These are phyloP conservation scores for Rhododendron simsii DNA, from an alignment of 148 eudicot species.

Conservation along the genomic window DNA sequence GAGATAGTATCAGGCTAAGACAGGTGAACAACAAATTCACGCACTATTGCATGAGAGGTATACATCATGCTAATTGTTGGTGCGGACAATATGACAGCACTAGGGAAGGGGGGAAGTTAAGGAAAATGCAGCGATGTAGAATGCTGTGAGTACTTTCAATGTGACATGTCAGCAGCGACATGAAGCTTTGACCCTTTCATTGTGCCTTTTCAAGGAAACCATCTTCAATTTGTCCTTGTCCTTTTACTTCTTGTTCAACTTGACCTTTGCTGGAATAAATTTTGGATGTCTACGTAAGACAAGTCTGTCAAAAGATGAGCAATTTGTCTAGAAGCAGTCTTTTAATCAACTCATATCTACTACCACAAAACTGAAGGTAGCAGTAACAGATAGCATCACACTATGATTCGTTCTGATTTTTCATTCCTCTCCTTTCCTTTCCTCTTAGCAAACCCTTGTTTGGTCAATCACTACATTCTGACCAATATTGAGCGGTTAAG, in stretches of 20 bases:
- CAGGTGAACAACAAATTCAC: conserved; percentile 3
- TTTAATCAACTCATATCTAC: not conserved
- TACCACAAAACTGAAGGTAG: not conserved
- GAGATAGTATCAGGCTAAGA: not conserved
- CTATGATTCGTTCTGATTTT: not conserved
- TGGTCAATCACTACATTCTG: not conserved
- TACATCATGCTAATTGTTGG: not conserved
- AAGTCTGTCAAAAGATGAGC: not conserved
- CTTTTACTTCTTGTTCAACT: not conserved
- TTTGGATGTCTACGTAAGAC: not conserved
- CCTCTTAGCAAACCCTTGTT: not conserved
- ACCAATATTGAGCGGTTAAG: not conserved
- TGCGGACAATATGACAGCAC: not conserved
- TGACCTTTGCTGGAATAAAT: not conserved
- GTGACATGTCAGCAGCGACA: not conserved
- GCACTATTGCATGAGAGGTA: not conserved
- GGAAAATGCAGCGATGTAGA: not conserved
- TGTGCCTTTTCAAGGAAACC: not conserved
- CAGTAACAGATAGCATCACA: not conserved
- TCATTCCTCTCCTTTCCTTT: not conserved
- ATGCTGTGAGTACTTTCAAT: not conserved
- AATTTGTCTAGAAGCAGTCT: not conserved
- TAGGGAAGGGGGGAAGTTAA: not conserved
- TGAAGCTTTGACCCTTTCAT: not conserved
- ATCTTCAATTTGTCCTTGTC: not conserved